Evolutionary conservation across 106 monocot species (phyloP).

Genomic region (Agapanthus africanus): DNA sequence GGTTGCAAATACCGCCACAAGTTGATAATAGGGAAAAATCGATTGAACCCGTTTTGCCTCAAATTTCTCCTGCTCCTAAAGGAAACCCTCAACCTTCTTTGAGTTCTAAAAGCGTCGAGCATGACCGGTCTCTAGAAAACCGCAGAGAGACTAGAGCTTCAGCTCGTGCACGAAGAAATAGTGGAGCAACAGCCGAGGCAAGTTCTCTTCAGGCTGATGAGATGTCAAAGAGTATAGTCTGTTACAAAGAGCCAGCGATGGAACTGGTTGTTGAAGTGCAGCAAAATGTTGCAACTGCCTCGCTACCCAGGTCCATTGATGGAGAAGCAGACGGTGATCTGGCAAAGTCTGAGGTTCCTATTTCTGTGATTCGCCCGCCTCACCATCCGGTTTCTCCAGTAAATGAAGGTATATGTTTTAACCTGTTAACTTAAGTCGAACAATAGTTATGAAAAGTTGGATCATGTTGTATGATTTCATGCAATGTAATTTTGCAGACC

Average conservation of each 20-base stretch:
- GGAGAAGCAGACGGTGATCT: not conserved
- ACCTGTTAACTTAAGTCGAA: not conserved
- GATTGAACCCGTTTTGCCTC: not conserved
- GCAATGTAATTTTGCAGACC: not conserved
- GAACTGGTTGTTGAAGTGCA: not conserved
- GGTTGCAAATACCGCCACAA: not conserved
- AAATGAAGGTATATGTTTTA: not conserved
- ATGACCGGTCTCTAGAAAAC: not conserved
- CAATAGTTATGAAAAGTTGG: not conserved
- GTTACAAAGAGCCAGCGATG: slow-evolving; percentile 27
- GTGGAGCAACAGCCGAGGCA: not conserved
- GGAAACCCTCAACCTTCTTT: not conserved
- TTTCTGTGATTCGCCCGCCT: slow-evolving; percentile 26
- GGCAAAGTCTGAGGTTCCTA: slow-evolving; percentile 16
- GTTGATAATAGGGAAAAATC: not conserved
- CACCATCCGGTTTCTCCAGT: not conserved
- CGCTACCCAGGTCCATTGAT: not conserved
- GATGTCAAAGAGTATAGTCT: not conserved
- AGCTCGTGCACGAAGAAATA: not conserved
- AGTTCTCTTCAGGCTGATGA: not conserved
- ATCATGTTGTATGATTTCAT: not conserved
- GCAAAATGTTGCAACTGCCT: not conserved
- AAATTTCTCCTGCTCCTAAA: not conserved
- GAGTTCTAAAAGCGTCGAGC: not conserved
- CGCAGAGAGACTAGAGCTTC: slow-evolving; percentile 4